These are phyloP conservation scores for Tinospora cordifolia DNA, from an alignment of 164 flowering plant species.

Conservation along the genomic window DNA sequence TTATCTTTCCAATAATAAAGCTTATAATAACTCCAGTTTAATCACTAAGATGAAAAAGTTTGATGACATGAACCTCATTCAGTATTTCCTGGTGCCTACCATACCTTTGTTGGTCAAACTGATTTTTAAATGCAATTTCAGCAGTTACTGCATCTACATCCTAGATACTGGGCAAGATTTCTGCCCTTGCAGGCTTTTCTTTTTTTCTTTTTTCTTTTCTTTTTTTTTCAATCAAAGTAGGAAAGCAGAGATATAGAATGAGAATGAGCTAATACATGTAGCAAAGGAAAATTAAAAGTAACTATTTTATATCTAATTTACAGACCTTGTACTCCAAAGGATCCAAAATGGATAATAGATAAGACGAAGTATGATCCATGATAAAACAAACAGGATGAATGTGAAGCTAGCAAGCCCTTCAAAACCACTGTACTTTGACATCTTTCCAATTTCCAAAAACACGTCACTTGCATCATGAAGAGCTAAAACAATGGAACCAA, in stretches of 20 bases:
- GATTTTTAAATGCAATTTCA: too few species aligned
- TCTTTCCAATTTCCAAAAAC: constrained; percentile 83
- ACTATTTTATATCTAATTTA: constrained; percentile 3
- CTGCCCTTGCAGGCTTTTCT: neutral
- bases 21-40: too few species aligned
- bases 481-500: constrained; percentile 86
- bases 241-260: neutral
- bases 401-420: constrained; percentile 63
- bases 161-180: too few species aligned
- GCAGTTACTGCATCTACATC: too few species aligned
- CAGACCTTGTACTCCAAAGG: constrained; percentile 86
- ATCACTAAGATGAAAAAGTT: too few species aligned
- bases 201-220: constrained; percentile 3
- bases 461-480: constrained; percentile 96
- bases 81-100: too few species aligned
- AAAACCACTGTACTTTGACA: constrained; percentile 82
- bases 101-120: too few species aligned
- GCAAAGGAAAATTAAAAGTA: neutral
- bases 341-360: constrained; percentile 85
- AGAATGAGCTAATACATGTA: neutral
- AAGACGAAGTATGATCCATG: constrained; percentile 82
- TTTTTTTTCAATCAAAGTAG: neutral
- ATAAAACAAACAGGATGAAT: constrained; percentile 64
- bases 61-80: too few species aligned
- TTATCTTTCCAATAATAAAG: too few species aligned